A percentile compares a stretch with the other conserved stretches of the same genome.
Conservation (phyloP, 2,329 filamentous ascomycete genomes). For the Penicillium italicum region DNA sequence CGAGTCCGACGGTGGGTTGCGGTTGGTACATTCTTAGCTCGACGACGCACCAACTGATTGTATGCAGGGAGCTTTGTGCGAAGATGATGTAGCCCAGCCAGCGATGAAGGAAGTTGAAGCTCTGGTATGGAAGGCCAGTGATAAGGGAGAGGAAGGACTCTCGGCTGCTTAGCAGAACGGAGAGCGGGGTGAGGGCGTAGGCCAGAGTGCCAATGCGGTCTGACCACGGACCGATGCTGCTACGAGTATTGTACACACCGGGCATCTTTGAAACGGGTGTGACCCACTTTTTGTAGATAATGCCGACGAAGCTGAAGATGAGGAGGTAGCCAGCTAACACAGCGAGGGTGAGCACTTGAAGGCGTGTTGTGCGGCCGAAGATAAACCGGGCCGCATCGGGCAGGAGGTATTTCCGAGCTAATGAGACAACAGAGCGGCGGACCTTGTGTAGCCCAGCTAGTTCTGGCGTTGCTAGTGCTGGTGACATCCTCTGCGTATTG, state of each 20-base stretch:
- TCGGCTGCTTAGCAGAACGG: constrained; percentile 62
- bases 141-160: constrained; percentile 67
- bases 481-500: constrained; percentile 5
- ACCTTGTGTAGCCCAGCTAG: constrained; percentile 10
- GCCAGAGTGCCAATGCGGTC: constrained; percentile 68
- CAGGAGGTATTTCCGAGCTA: constrained; percentile 54
- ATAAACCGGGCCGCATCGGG: constrained; percentile 56
- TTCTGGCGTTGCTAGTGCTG: not conserved
- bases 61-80: constrained; percentile 64
- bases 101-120: constrained; percentile 73
- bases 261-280: constrained; percentile 61
- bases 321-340: constrained; percentile 60
- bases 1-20: constrained; percentile 57
- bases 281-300: constrained; percentile 65
- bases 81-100: constrained; percentile 74
- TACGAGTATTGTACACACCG: constrained; percentile 59
- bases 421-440: constrained; percentile 25
- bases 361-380: constrained; percentile 65
- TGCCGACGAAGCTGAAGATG: constrained; percentile 66
- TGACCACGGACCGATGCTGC: constrained; percentile 62
- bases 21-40: constrained; percentile 67
- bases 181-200: constrained; percentile 70
- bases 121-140: constrained; percentile 71
- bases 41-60: constrained; percentile 66
- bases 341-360: constrained; percentile 62